Conservation (phyloP, 1,139 yeast species). For the Candida tropicalis region DNA sequence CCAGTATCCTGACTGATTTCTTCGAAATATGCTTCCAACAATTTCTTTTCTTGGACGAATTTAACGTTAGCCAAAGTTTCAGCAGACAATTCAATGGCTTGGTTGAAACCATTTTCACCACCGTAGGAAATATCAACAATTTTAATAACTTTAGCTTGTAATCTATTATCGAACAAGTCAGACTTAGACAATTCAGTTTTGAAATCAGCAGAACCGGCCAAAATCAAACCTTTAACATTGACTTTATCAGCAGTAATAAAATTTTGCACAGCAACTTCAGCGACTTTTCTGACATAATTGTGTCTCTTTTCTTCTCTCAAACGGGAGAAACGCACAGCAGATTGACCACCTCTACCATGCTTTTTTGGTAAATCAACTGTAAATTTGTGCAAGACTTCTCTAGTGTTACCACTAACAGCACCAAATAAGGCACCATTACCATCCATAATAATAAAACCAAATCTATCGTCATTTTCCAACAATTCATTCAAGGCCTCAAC, state of each 20-base stretch:
- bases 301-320: constrained; percentile 99
- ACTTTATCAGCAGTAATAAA: constrained; percentile 92
- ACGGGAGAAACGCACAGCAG: constrained; percentile 98
- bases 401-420: constrained; percentile 93
- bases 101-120: constrained; percentile 98
- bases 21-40: constrained; percentile 87
- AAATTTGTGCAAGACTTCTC: constrained; percentile 94
- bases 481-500: constrained; percentile 95
- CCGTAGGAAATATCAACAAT: constrained; percentile 97
- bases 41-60: constrained; percentile 96
- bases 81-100: constrained; percentile 95
- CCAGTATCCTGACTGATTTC: constrained; percentile 98
- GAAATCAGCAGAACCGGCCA: constrained; percentile 99
- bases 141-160: constrained; percentile 84
- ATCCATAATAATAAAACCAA: constrained; percentile 98
- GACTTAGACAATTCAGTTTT: constrained; percentile 91
- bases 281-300: constrained; percentile 95
- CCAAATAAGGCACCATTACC: constrained; percentile 99
- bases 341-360: constrained; percentile 99
- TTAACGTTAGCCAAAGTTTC: constrained; percentile 96
- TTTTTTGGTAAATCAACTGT: constrained; percentile 97
- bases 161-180: constrained; percentile 88
- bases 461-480: constrained; percentile 91
- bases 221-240: constrained; percentile 87
- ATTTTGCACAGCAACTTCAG: constrained; percentile 97